Base-by-base conservation (phyloP, 2,329 filamentous ascomycete genomes). In the Didymella glomerata region DNA sequence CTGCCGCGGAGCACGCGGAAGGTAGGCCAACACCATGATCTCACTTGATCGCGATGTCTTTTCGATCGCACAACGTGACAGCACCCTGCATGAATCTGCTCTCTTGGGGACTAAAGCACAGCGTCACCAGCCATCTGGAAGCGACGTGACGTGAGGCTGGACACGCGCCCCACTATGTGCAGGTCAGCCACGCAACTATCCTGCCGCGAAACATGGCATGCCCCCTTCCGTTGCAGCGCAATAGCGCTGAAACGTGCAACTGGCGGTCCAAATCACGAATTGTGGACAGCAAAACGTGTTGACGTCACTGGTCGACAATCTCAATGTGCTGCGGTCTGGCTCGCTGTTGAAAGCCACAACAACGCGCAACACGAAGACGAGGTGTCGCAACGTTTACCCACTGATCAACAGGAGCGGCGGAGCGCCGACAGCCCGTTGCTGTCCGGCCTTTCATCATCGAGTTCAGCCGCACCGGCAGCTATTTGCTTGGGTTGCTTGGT, bases 391-490 rank as follows among this genome's bases (percentile, higher is more conserved):
- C 32, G 16, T 24, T 24, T 18, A 24, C 27, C 46, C 47, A 54
- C 50, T 44, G 50, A 59, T 59, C 50, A 47, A 34, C 41, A 47
- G n/a, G 27, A 25, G 34, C n/a, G n/a, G 36, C 18, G 32, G 28
- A 44, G 24, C 30, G 25, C 24, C 41, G 42, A 25, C 30, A 28
- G 20, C 18, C 40, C 28, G 24, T 51, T 38, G 14, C 11, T 34
- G 11, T 59, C 50, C 46, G 56, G 24, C 56, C 56, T 59, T 48
- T 36, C 38, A 18, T 16, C 16, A 27, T 50, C 32, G 32, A 42
- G 49, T 59, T 59, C 56, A 59, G 56, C 56, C 56, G 56, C 56
- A 59, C 9, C 42, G 40, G 41, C 42, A 32, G 32, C 50, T 6
- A 22, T 24, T 25, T 30, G 28, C 40, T 34, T 36, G 32, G 32